phyloP scores from a whole-genome alignment of 768 basidiomycete species.

The Vishniacozyma victoriae region DNA sequence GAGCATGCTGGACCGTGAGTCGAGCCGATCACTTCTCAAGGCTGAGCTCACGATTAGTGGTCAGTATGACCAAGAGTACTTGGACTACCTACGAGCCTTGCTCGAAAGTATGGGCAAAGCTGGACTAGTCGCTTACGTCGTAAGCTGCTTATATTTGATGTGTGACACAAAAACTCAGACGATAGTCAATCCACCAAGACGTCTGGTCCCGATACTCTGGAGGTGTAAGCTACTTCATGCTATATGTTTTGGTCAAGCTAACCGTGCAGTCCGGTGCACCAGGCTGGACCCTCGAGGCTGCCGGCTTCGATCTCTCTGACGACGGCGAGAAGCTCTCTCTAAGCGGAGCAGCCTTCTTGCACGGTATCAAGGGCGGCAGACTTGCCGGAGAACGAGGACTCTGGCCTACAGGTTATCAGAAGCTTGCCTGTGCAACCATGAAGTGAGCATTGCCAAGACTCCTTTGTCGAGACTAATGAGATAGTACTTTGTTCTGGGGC shows the following conservation, averaged over 20 bases:
- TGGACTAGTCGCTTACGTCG: constrained; percentile 41
- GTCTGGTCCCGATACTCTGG: constrained; percentile 94
- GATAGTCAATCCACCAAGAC: constrained; percentile 69
- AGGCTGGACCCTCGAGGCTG: constrained; percentile 83
- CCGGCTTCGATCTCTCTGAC: constrained; percentile 70
- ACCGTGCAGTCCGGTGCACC: constrained; percentile 69
- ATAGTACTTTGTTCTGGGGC: constrained; percentile 86
- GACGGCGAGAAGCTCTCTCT: constrained; percentile 61
- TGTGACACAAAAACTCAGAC: neutral
- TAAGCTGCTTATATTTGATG: constrained; percentile 51
- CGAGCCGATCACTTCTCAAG: neutral
- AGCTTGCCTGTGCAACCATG: constrained; percentile 88
- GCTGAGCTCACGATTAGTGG: constrained; percentile 1
- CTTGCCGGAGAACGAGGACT: constrained; percentile 71
- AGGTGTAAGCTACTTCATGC: constrained; percentile 49
- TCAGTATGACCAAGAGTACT: constrained; percentile 71
- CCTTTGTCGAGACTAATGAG: neutral
- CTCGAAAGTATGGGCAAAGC: constrained; percentile 35
- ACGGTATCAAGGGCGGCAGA: constrained; percentile 63
- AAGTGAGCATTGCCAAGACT: constrained; percentile 45
- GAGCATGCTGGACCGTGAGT: constrained; percentile 89
- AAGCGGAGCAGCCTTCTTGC: constrained; percentile 78
- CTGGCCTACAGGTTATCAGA: constrained; percentile 89
- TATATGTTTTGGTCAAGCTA: neutral
- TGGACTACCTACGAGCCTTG: constrained; percentile 67